Evolutionary conservation across 2,329 filamentous ascomycete species (phyloP), one percentile per base, ranked within the genome.

Genomic region (Tolypocladium inflatum): DNA sequence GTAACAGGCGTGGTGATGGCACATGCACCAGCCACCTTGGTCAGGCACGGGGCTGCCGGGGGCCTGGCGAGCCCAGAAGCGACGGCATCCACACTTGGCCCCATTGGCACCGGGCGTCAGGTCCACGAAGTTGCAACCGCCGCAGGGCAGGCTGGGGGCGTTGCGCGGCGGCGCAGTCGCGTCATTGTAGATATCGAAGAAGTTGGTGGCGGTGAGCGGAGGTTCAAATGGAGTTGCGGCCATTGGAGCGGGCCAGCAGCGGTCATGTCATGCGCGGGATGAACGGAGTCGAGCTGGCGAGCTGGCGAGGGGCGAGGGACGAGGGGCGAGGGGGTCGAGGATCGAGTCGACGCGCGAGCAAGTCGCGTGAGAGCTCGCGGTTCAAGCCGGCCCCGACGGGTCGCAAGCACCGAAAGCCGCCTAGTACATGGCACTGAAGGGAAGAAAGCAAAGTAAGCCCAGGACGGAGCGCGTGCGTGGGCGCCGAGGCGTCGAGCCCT

Each of bases 1-100:
- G 61, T 77, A 85, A 67, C 82, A 85, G 56, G 82, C 82, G 68
- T 85, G 82, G 63, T 85, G 82, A 56, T 79, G 80, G 65, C 82
- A 85, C 82, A 85, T 84, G 71, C 82, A 85, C 75, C 77, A 83
- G 60, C 73, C 72, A 35, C 73, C 65, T 64, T 82, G 76, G 56
- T 78, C 77, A 57, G 68, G 63, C 48, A 70, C 66, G 53, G 71
- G 66, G 54, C 69, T 67, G 38, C 65, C 70, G 52, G 67, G 62
- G 57, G 68, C 63, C 57, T 70, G 71, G 60, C 77, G 77, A 65
- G 76, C 77, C 81, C 81, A 85, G 70, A 85, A 85, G 56, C 81
- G 81, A 63, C 82, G 81, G 63, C 82, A 85, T 66, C 82, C 82
- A 61, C 82, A 85, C 60, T 76, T 77, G 38, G 77, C 73, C 59